phyloP scores from a whole-genome alignment of 169 alveolate species.

The Besnoitia besnoiti region DNA sequence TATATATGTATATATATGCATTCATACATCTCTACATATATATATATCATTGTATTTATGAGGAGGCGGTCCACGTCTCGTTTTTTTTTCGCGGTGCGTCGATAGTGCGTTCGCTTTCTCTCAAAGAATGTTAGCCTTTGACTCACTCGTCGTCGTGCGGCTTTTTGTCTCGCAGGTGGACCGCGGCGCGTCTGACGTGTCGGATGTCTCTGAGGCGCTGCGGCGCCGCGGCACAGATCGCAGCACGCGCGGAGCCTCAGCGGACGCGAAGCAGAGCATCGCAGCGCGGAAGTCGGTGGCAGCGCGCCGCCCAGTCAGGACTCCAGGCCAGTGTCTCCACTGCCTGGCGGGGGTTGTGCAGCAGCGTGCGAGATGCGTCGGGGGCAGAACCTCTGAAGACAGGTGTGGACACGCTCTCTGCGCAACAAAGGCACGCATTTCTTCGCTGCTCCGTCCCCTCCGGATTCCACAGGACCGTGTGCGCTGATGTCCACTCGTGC shows the following conservation, averaged over 20 bases:
- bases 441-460: too few species aligned
- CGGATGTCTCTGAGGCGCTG: not conserved
- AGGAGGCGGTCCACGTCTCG: too few species aligned
- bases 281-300: not conserved
- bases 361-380: not conserved
- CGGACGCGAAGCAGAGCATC: not conserved
- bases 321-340: not conserved
- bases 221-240: not conserved
- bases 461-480: not conserved
- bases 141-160: too few species aligned
- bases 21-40: too few species aligned
- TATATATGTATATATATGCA: too few species aligned
- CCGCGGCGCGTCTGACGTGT: not conserved
- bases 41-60: too few species aligned
- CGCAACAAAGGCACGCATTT: too few species aligned
- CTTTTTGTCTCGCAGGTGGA: not conserved
- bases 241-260: not conserved
- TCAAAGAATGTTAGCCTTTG: too few species aligned
- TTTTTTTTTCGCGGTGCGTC: too few species aligned
- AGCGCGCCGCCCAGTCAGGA: not conserved
- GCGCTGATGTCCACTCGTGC: not conserved
- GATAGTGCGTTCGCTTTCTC: too few species aligned
- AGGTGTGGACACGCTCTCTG: too few species aligned
- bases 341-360: constrained; percentile 2
- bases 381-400: not conserved